Percentiles rank a stretch among this genome's conserved stretches.
Conservation (phyloP, 2,329 filamentous ascomycete species). For the Pseudogymnoascus sp. region DNA sequence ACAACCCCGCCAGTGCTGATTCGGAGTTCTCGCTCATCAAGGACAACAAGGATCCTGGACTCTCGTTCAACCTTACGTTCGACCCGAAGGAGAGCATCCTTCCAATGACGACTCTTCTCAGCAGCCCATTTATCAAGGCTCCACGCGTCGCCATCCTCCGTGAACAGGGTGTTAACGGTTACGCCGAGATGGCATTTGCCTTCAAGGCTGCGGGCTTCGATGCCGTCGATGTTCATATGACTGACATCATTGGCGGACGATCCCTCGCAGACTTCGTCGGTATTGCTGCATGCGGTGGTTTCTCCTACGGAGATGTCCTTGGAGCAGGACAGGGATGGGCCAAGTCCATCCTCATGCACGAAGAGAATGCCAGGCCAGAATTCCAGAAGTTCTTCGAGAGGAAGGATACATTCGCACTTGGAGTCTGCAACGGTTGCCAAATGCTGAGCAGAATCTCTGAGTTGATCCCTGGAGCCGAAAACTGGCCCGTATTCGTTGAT, state of each 20-base stretch:
- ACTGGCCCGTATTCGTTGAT: constrained; percentile 80
- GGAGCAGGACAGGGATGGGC: constrained; percentile 97
- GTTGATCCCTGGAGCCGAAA: constrained; percentile 73
- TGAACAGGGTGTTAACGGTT: constrained; percentile 91
- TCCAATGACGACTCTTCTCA: constrained; percentile 49
- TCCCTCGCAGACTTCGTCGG: constrained; percentile 79
- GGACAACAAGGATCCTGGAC: constrained; percentile 70
- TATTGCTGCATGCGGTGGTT: constrained; percentile 90
- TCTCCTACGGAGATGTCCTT: constrained; percentile 82
- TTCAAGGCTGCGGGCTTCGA: constrained; percentile 89
- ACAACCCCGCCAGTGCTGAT: constrained; percentile 82
- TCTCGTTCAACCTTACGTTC: constrained; percentile 77
- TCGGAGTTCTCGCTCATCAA: constrained; percentile 69
- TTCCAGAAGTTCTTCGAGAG: constrained; percentile 83
- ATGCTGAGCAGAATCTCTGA: constrained; percentile 79
- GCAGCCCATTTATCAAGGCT: constrained; percentile 46
- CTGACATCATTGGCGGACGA: constrained; percentile 72
- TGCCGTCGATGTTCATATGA: constrained; percentile 93
- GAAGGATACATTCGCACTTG: constrained; percentile 82
- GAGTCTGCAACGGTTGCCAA: constrained; percentile 96
- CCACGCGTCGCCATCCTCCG: constrained; percentile 85
- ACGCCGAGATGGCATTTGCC: constrained; percentile 96
- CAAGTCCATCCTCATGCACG: constrained; percentile 82
- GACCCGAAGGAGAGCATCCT: constrained; percentile 67
- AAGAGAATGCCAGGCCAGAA: constrained; percentile 60